Evolutionary conservation across 108 stramenopile genomes (phyloP).

Genomic region (Aurantiochytrium sp.): DNA sequence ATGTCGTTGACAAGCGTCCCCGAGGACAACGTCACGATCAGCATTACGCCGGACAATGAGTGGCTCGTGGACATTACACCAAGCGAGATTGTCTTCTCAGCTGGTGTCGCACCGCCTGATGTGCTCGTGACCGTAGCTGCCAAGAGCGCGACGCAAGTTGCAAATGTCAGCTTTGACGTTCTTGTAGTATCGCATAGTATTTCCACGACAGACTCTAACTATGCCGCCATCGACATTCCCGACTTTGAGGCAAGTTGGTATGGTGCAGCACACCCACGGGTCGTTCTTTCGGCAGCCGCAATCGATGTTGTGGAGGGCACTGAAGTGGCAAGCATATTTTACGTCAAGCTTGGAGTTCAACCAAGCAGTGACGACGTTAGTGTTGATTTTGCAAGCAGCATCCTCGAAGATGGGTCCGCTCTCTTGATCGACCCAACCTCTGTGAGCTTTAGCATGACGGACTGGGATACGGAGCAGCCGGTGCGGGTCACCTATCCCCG

Average conservation of each 20-base stretch:
- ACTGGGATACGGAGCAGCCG: background rate
- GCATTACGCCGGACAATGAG: background rate
- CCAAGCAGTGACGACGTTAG: background rate
- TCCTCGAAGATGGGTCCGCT: background rate
- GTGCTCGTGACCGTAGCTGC: background rate
- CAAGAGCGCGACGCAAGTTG: background rate
- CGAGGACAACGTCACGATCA: background rate
- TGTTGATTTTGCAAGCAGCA: background rate
- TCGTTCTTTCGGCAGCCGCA: background rate
- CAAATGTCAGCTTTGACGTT: background rate
- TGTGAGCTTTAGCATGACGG: background rate
- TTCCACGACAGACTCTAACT: background rate
- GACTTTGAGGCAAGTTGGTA: background rate
- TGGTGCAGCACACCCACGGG: background rate
- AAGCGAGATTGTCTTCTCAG: background rate
- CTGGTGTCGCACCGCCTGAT: background rate
- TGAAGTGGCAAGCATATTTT: background rate
- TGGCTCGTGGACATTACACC: background rate
- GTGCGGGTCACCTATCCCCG: background rate
- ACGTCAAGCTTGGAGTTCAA: background rate
- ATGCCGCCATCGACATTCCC: background rate
- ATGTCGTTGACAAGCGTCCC: background rate
- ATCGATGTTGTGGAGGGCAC: background rate
- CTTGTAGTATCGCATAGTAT: background rate
- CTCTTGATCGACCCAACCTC: background rate